These are phyloP conservation scores for Parachlorella kessleri DNA, from an alignment of 139 green algal genomes.

Conservation along the genomic window DNA sequence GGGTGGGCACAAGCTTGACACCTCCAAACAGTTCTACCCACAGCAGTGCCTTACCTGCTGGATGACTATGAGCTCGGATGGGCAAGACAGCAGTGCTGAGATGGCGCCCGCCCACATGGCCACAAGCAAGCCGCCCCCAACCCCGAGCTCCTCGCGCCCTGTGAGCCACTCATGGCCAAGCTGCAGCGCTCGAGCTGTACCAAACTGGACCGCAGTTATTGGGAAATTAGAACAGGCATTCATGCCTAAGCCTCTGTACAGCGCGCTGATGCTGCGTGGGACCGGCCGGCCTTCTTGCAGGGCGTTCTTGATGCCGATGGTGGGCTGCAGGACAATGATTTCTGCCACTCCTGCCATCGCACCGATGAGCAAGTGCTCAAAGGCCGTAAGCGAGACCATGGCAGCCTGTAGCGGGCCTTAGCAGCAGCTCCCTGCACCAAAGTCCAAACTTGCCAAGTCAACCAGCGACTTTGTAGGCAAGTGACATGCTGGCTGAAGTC, in stretches of 20 bases:
- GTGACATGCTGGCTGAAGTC: too few species aligned
- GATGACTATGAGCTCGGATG: too few species aligned
- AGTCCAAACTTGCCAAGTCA: too few species aligned
- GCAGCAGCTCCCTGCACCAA: too few species aligned
- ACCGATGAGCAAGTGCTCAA: conserved; percentile 83
- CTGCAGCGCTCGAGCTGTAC: conserved; percentile 65
- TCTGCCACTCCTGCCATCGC: conserved; percentile 70
- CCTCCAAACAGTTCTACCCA: too few species aligned
- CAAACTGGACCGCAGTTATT: conserved; percentile 91
- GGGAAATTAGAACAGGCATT: conserved; percentile 73
- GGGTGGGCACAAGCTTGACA: too few species aligned
- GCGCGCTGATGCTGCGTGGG: conserved; percentile 50
- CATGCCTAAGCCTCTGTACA: conserved; percentile 83
- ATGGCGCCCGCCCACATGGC: conserved; percentile 59
- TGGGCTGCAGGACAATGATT: conserved; percentile 64
- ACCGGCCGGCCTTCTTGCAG: conserved; percentile 78
- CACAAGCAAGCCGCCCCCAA: conserved; percentile 24
- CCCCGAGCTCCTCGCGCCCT: conserved; percentile 11
- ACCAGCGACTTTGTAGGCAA: too few species aligned
- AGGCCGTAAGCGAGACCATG: conserved; percentile 46
- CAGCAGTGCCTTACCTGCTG: too few species aligned
- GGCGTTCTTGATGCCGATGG: conserved; percentile 90
- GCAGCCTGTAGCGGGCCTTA: too few species aligned
- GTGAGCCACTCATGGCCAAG: conserved; percentile 1
- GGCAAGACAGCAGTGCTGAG: conserved; percentile 69